Evolutionary conservation across 2,329 filamentous ascomycete genomes (phyloP).

Genomic region (Ophiostoma triangulosporum): DNA sequence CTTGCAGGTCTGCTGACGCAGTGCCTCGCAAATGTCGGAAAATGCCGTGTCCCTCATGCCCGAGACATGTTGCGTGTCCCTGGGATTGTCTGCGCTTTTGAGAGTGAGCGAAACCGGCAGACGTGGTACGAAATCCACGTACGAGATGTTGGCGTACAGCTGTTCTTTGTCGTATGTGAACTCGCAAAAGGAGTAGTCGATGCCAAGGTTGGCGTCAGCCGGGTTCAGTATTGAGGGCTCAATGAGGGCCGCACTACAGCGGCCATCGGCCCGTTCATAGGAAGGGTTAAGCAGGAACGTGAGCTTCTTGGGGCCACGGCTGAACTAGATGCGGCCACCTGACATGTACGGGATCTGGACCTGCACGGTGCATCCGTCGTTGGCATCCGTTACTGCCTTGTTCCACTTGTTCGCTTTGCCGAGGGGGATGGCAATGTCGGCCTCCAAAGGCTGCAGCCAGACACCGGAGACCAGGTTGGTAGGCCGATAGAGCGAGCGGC

Average conservation of each 20-base stretch:
- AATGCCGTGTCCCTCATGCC: constrained; percentile 47
- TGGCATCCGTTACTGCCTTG: constrained; percentile 8
- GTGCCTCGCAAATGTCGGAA: constrained; percentile 35
- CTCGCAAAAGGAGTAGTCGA: constrained; percentile 45
- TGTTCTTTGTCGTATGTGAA: constrained; percentile 45
- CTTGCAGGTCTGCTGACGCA: constrained; percentile 38
- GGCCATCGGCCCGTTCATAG: constrained; percentile 19
- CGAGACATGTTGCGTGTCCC: constrained; percentile 32
- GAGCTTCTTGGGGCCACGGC: constrained; percentile 36
- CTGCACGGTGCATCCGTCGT: constrained; percentile 37
- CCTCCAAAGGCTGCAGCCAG: constrained; percentile 32
- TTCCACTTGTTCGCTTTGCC: constrained; percentile 24
- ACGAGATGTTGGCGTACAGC: constrained; percentile 50
- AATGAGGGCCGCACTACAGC: constrained; percentile 28
- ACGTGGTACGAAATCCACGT: constrained; percentile 51
- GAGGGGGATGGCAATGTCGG: constrained; percentile 46
- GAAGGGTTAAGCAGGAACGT: constrained; percentile 49
- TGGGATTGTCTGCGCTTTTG: constrained; percentile 24
- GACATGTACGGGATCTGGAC: constrained; percentile 50
- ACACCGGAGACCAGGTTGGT: constrained; percentile 30
- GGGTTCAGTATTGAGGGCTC: constrained; percentile 55
- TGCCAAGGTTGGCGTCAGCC: constrained; percentile 37
- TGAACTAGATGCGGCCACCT: constrained; percentile 52
- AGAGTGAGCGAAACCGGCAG: constrained; percentile 41
- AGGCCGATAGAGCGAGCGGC: constrained; percentile 42